Evolutionary conservation across 768 basidiomycete species (phyloP), one percentile per base, ranked within the genome.

Genomic region (Panaeolus cyanescens): DNA sequence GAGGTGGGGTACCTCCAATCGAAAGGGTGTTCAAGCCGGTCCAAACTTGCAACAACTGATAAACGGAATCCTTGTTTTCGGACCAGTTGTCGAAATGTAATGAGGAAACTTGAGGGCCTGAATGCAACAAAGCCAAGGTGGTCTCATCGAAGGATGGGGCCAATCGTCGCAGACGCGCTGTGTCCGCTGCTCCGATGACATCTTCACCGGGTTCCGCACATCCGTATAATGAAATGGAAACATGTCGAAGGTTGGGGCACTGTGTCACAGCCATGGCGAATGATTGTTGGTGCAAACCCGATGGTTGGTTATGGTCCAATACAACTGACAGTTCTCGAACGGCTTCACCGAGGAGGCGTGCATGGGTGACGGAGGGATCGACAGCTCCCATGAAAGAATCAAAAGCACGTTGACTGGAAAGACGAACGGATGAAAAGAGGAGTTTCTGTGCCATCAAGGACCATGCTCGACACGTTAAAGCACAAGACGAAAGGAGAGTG

Each of bases 71-170:
- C 55, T 79, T 73, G 68, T 88, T 85, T 62, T 86, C 83, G 10
- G 90, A 86, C 88, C 88, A 91, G 68, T 92, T 91, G 69, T 80
- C 83, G 67, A 92, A 87, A 58, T 82, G 81, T 4, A 92, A 77
- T 5, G 79, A 72, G 31, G 80, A 75, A 63, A 85, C 83, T 45
- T 63, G 68, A 1, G 89, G 85, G n/a, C 85, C 87, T 9, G 80
- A 70, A 56, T 75, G 81, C 55, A 91, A 79, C 40, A 83, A 70
- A 17, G 80, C 72, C 32, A 90, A 71, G 2, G 84, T 86, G 56
- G 69, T 70, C 0, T 81, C 77, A 65, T 84, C 81, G 65, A 88
- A 87, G 2, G 83, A 78, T 1, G 85, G 84, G 22, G 84, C 85
- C 15, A 74, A 74, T 22, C 81, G 78, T 34, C 78, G 78, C 74